Conservation (phyloP, 495 filamentous ascomycete genomes). For the Penicillium simplicissimum region DNA sequence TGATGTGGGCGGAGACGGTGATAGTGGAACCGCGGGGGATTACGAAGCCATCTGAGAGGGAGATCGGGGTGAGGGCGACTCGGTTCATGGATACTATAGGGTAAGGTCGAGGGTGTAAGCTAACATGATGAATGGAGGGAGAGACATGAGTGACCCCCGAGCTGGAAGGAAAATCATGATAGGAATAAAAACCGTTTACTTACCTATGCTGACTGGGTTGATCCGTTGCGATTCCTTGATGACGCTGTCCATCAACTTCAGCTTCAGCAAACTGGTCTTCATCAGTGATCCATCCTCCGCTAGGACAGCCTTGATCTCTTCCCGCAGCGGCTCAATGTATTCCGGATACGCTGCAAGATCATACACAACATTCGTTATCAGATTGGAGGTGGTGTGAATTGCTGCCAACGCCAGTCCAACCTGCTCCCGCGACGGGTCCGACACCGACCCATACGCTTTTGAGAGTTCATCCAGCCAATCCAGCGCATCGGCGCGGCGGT, state of each 20-base stretch:
- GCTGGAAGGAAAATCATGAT: background rate
- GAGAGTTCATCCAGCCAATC: constrained; percentile 40
- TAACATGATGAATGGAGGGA: background rate
- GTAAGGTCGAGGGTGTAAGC: background rate
- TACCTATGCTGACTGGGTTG: constrained; percentile 38
- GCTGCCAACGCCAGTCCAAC: constrained; percentile 43
- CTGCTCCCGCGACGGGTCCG: constrained; percentile 30
- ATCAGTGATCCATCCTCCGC: constrained; percentile 42
- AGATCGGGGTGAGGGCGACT: constrained; percentile 30
- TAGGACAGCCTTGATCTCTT: constrained; percentile 40
- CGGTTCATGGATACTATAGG: constrained; percentile 46
- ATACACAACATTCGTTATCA: constrained; percentile 43
- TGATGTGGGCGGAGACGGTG: constrained; percentile 34
- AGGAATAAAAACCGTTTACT: constrained; percentile 12
- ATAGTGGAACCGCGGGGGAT: constrained; percentile 40
- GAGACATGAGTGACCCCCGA: background rate
- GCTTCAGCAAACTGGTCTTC: constrained; percentile 49
- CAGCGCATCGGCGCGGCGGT: constrained; percentile 32
- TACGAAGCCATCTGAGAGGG: constrained; percentile 36
- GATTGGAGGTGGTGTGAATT: constrained; percentile 47
- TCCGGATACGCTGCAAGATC: constrained; percentile 43
- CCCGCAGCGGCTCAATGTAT: constrained; percentile 35
- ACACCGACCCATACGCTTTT: constrained; percentile 12
- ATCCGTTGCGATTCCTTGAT: constrained; percentile 42
- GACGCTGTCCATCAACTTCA: constrained; percentile 51